Percentiles rank a stretch among this genome's conserved stretches.
Evolutionary conservation across 1,284 basidiomycete genomes (phyloP).

Genomic region (Cutaneotrichosporon daszewskae): DNA sequence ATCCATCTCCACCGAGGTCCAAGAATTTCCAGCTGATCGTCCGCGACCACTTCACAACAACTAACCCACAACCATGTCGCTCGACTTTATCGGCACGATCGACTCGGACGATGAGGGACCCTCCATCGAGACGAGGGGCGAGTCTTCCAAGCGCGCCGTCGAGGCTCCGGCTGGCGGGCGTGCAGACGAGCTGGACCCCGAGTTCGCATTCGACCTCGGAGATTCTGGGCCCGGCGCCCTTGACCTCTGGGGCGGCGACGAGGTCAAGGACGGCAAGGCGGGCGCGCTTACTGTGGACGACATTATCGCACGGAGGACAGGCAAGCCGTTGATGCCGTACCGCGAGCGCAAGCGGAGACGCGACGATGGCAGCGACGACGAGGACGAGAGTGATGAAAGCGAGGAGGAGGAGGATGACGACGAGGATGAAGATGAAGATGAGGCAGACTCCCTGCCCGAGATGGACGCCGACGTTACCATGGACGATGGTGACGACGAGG

Average conservation of each 20-base stretch:
- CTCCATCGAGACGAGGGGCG: slow-evolving; percentile 19
- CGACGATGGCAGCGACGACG: slow-evolving; percentile 23
- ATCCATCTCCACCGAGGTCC: too few species aligned
- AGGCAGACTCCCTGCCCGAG: slow-evolving; percentile 35
- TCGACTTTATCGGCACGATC: slow-evolving; percentile 47
- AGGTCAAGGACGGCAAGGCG: slow-evolving; percentile 44
- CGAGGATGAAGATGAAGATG: slow-evolving; percentile 26
- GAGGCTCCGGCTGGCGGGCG: slow-evolving; percentile 43
- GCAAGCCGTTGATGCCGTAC: slow-evolving; percentile 37
- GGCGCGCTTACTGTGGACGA: slow-evolving; percentile 81
- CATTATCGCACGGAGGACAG: slow-evolving; percentile 69
- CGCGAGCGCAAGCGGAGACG: slow-evolving; percentile 59
- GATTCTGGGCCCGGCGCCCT: slow-evolving; percentile 54
- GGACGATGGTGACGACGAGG: slow-evolving; percentile 32
- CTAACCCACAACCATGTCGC: slow-evolving; percentile 21
- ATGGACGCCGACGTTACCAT: slow-evolving; percentile 38
- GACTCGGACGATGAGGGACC: slow-evolving; percentile 48
- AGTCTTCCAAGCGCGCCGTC: slow-evolving; percentile 15
- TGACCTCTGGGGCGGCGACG: slow-evolving; percentile 41
- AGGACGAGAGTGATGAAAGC: slow-evolving; percentile 24
- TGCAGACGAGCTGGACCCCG: slow-evolving; percentile 65
- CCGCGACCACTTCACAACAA: slow-evolving; percentile 2
- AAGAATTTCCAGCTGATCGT: slow-evolving; percentile 12
- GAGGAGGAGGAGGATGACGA: slow-evolving; percentile 34
- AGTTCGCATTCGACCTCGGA: slow-evolving; percentile 74